Conservation (phyloP, 2,329 filamentous ascomycete genomes). For the Fusarium chlamydosporum region DNA sequence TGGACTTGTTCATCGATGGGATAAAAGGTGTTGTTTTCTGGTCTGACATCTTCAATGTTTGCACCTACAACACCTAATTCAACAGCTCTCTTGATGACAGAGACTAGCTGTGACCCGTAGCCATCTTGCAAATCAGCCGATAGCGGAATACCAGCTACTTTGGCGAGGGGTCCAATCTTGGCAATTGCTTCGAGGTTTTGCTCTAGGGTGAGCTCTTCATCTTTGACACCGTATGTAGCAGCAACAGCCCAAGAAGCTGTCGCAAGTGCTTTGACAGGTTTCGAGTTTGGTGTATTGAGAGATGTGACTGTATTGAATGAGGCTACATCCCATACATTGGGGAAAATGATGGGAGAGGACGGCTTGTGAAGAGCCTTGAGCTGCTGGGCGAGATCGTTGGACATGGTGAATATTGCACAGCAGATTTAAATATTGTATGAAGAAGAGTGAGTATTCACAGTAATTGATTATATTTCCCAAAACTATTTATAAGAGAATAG, state of each 20-base stretch:
- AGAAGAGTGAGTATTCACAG: rapidly evolving
- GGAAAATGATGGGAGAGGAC: conserved; percentile 65
- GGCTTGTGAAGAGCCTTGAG: conserved; percentile 64
- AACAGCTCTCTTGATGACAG: conserved; percentile 63
- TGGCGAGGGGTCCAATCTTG: conserved; percentile 61
- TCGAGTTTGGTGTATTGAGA: too few species aligned
- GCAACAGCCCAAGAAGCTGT: conserved; percentile 68
- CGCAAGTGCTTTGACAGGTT: conserved; percentile 62
- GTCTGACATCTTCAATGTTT: conserved; percentile 70
- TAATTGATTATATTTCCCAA: too few species aligned
- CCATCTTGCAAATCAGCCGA: conserved; percentile 74
- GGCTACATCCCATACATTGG: conserved; percentile 69
- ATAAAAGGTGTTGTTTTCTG: conserved; percentile 54
- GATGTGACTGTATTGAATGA: conserved; percentile 63
- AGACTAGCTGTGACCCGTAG: conserved; percentile 63
- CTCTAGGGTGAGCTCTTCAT: conserved; percentile 64
- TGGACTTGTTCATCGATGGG: conserved; percentile 62
- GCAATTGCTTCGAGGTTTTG: conserved; percentile 65
- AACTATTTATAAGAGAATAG: conserved; percentile 7
- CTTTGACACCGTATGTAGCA: conserved; percentile 59
- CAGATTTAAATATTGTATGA: neutral
- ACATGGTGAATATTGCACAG: conserved; percentile 27
- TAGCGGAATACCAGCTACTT: conserved; percentile 61
- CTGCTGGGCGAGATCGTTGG: conserved; percentile 54
- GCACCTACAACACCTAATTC: conserved; percentile 67